Base-by-base conservation (phyloP, 2,329 filamentous ascomycete genomes). In the Penicillium sp. region DNA sequence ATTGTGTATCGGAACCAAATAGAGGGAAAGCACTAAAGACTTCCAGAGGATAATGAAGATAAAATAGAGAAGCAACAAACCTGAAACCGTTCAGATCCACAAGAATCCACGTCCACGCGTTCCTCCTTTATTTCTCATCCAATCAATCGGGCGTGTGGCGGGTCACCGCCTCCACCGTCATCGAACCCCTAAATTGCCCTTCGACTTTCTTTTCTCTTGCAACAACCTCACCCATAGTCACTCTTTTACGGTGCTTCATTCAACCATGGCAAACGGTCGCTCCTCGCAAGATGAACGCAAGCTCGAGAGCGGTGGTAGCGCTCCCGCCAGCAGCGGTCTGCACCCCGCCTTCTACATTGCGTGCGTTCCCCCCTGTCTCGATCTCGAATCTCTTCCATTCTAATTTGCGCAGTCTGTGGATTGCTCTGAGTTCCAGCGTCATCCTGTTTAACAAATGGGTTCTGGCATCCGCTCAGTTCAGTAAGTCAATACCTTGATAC, bases 381-480 rank as follows among this genome's bases (percentile, higher is more conserved):
- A 23, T 24, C 18, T 32, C 13, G 22, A 32, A 5, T 27, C 34
- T 27, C 18, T 3, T 20, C 6, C 5, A 24, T 34, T 5, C 26
- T 46, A 37, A 18, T 14, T 13, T 32, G 8, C 11, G 23, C 70
- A 95, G 89, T 59, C 77, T 84, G 58, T 97, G 91, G 91, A 97
- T 97, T 69, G 76, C 82, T 47, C 79, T 95, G 69, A 94, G 87
- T 63, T 95, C 89, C 23, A 88, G 85, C 60, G 89, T 96, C 66
- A 97, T 97, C 69, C 78, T 97, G 50, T 97, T 96, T 84, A 97
- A 97, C 83, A 97, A 97, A 81, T 95, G 87, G 84, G 89, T 97
- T 65, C 79, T 97, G 51, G 82, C 89, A 60, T 89, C 84, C 22
- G 79, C 86, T 51, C 79, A 87, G 54, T 96, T 96, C 76, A 80